Percentiles rank a stretch among this genome's conserved stretches.
Evolutionary conservation across 768 basidiomycete species (phyloP).

Genomic region (Mycena pura): DNA sequence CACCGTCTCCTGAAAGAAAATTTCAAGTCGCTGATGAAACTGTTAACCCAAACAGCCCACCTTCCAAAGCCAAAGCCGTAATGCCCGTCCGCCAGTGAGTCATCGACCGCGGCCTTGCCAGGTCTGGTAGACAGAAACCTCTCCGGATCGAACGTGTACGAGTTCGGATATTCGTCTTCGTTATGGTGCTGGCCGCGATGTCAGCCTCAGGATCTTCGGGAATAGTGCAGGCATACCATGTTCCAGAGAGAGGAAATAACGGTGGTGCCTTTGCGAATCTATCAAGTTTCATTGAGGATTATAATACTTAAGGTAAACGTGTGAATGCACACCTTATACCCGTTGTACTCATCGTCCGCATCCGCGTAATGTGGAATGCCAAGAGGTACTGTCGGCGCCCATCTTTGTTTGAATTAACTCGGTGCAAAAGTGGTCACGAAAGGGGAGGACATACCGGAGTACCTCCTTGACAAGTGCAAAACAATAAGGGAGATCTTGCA

Average conservation of each 20-base stretch:
- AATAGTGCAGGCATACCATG: background rate
- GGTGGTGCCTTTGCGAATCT: too few relatives aligned
- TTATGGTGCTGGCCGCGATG: background rate
- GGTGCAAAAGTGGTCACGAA: too few relatives aligned
- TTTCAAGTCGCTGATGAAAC: background rate
- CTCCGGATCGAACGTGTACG: background rate
- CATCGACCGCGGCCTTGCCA: background rate
- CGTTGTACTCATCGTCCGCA: too few relatives aligned
- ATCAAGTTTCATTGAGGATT: too few relatives aligned
- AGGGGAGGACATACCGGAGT: too few relatives aligned
- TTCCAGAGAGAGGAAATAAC: background rate
- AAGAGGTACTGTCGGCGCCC: too few relatives aligned
- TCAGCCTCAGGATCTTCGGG: background rate
- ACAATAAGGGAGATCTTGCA: too few relatives aligned
- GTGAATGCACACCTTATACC: too few relatives aligned
- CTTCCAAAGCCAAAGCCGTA: slow-evolving; percentile 5
- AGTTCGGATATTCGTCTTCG: background rate
- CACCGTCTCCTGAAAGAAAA: background rate
- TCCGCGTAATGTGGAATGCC: too few relatives aligned
- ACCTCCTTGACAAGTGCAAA: too few relatives aligned
- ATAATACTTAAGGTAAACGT: too few relatives aligned
- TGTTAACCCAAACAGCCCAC: background rate
- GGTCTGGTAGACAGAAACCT: background rate
- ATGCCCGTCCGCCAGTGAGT: background rate
- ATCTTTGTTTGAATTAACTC: too few relatives aligned